A percentile compares a stretch with the other conserved stretches of the same genome.
phyloP scores from a whole-genome alignment of 139 green algal genomes.

The Axilococcus clingmanii region DNA sequence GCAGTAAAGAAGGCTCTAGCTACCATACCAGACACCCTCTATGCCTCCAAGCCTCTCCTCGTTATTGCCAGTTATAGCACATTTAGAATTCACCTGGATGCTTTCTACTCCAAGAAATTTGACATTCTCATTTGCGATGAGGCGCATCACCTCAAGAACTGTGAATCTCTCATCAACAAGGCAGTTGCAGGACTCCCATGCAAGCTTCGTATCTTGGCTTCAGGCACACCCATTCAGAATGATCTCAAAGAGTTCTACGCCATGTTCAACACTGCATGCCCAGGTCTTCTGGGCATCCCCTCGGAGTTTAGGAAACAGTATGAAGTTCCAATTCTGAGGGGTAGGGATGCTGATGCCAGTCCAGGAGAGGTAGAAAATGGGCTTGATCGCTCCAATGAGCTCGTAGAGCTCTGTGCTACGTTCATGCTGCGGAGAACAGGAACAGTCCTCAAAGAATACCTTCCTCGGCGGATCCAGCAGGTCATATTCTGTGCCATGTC shows the following conservation, averaged over 20 bases:
- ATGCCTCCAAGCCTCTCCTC: no score
- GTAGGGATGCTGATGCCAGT: conserved; percentile 46
- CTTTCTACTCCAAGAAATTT: conserved; percentile 33
- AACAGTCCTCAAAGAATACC: conserved; percentile 55
- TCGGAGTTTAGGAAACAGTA: conserved; percentile 62
- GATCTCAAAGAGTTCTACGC: conserved; percentile 61
- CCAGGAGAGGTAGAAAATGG: conserved; percentile 52
- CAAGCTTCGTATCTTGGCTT: conserved; percentile 63
- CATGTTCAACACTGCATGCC: conserved; percentile 51
- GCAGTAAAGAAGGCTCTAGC: no score
- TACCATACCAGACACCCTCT: no score
- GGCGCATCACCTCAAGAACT: conserved; percentile 71
- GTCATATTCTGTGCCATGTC: conserved; percentile 60
- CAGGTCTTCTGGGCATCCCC: conserved; percentile 48
- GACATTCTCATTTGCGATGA: conserved; percentile 81
- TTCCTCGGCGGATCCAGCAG: conserved; percentile 57
- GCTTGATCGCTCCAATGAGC: conserved; percentile 43
- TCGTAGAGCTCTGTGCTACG: conserved; percentile 36
- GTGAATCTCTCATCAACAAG: conserved; percentile 67
- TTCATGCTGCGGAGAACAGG: conserved; percentile 66
- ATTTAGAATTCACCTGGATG: conserved; percentile 37
- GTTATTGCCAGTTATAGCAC: conserved; percentile 41
- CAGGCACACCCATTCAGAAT: conserved; percentile 74
- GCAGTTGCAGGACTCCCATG: conserved; percentile 58
- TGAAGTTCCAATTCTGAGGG: conserved; percentile 47